Conservation (phyloP, 2,329 filamentous ascomycete genomes). For the Hymenoscyphus albidus region DNA sequence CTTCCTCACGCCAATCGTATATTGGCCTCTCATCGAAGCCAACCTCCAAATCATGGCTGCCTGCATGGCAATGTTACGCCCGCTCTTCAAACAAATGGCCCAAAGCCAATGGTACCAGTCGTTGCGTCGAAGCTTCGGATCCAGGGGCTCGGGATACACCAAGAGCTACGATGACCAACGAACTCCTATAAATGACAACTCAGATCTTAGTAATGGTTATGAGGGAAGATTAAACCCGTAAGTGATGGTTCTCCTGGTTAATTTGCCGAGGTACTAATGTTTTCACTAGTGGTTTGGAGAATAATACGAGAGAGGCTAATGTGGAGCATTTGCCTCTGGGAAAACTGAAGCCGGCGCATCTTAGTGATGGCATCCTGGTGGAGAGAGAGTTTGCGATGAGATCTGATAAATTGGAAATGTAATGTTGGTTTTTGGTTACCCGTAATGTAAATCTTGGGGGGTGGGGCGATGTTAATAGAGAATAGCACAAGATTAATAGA, state of each 20-base stretch:
- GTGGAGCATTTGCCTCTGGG: not conserved
- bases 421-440: not conserved
- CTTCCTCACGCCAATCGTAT: constrained; percentile 6
- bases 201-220: not conserved
- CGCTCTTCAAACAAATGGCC: constrained; percentile 28
- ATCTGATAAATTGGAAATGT: not conserved
- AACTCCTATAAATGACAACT: not conserved
- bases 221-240: not conserved
- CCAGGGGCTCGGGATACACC: not conserved
- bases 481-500: no score
- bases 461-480: no score
- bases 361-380: not conserved
- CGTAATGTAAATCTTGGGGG: not conserved
- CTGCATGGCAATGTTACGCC: constrained; percentile 40
- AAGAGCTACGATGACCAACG: not conserved
- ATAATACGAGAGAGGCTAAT: not conserved
- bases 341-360: not conserved
- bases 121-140: not conserved
- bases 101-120: not conserved
- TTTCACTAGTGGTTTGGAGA: not conserved
- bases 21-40: constrained; percentile 42
- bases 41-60: constrained; percentile 41
- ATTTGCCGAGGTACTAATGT: not conserved
- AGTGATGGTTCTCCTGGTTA: not conserved
- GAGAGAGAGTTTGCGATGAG: not conserved